A percentile compares a stretch with the other conserved stretches of the same genome.
phyloP scores from a whole-genome alignment of 2,329 filamentous ascomycete genomes.

The Diaporthe vexans region DNA sequence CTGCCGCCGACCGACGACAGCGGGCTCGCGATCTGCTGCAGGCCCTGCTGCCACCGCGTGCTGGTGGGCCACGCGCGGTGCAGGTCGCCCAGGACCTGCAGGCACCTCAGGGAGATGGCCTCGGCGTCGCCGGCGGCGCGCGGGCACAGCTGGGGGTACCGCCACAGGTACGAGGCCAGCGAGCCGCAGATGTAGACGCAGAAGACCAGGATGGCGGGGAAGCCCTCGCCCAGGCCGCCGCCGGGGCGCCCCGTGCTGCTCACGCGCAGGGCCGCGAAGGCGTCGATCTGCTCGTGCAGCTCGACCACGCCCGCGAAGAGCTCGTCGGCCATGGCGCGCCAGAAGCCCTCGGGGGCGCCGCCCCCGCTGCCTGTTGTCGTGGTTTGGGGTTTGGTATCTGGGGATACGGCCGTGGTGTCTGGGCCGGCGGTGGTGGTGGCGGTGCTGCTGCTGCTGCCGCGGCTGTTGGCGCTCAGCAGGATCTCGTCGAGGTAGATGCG shows the following conservation, averaged over 20 bases:
- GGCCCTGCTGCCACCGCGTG: slow-evolving; percentile 44
- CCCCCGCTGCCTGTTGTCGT: not conserved
- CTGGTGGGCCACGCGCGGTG: slow-evolving; percentile 45
- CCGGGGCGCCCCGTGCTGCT: slow-evolving; percentile 39
- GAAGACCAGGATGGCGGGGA: slow-evolving; percentile 55
- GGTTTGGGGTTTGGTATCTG: slow-evolving; percentile 28
- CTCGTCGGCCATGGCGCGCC: slow-evolving; percentile 48
- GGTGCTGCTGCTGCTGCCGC: slow-evolving; percentile 36
- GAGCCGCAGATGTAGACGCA: slow-evolving; percentile 58
- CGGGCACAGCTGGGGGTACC: slow-evolving; percentile 49
- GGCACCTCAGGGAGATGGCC: slow-evolving; percentile 44
- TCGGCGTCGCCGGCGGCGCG: slow-evolving; percentile 46
- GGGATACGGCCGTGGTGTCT: not conserved
- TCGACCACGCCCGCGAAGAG: slow-evolving; percentile 53
- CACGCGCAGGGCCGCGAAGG: slow-evolving; percentile 48
- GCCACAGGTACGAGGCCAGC: slow-evolving; percentile 51
- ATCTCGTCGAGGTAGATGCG: slow-evolving; percentile 53
- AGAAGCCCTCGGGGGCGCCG: slow-evolving; percentile 46
- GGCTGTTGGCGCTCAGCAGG: slow-evolving; percentile 39
- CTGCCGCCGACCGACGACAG: not conserved
- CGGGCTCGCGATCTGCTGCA: slow-evolving; percentile 43
- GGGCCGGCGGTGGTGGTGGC: slow-evolving; percentile 24
- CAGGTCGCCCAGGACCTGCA: slow-evolving; percentile 44
- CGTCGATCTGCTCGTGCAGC: slow-evolving; percentile 54
- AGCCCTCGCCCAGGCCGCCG: slow-evolving; percentile 47